Evolutionary conservation across 73 alveolate species (phyloP).

Genomic region (Strombidium stylifer): DNA sequence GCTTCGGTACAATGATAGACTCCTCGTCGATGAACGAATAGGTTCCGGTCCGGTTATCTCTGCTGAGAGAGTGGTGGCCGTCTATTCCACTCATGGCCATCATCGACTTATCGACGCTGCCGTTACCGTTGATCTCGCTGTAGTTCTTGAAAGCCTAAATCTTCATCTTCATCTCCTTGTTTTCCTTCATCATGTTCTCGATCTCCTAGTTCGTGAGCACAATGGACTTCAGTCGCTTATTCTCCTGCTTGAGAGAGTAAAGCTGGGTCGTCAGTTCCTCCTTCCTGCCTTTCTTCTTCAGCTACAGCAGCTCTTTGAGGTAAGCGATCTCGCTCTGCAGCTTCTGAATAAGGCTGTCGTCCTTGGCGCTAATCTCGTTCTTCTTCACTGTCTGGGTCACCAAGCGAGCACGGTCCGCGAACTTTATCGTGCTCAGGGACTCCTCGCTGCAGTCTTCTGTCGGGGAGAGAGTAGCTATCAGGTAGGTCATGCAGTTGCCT

Average conservation of each 20-base stretch:
- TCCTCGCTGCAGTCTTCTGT: not conserved
- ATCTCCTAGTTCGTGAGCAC: not conserved
- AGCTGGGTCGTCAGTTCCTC: not conserved
- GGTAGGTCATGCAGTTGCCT: not conserved
- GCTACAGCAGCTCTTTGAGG: not conserved
- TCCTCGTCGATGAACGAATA: too few relatives aligned
- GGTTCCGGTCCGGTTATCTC: too few relatives aligned
- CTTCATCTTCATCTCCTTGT: not conserved
- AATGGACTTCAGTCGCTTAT: not conserved
- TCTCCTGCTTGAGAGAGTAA: not conserved
- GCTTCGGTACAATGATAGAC: too few relatives aligned
- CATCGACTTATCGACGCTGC: too few relatives aligned
- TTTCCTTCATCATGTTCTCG: not conserved
- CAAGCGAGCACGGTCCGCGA: not conserved
- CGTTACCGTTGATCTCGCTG: too few relatives aligned
- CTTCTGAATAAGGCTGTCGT: not conserved
- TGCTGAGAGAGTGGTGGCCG: too few relatives aligned
- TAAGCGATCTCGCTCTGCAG: not conserved
- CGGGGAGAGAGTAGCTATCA: conserved; percentile 16
- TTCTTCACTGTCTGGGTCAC: not conserved
- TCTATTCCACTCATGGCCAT: too few relatives aligned
- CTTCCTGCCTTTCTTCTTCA: not conserved
- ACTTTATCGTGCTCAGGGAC: not conserved
- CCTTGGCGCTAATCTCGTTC: not conserved
- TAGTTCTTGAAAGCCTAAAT: too few relatives aligned